These are phyloP conservation scores for Polymyxa betae DNA, from an alignment of 208 protist genomes.

Conservation along the genomic window DNA sequence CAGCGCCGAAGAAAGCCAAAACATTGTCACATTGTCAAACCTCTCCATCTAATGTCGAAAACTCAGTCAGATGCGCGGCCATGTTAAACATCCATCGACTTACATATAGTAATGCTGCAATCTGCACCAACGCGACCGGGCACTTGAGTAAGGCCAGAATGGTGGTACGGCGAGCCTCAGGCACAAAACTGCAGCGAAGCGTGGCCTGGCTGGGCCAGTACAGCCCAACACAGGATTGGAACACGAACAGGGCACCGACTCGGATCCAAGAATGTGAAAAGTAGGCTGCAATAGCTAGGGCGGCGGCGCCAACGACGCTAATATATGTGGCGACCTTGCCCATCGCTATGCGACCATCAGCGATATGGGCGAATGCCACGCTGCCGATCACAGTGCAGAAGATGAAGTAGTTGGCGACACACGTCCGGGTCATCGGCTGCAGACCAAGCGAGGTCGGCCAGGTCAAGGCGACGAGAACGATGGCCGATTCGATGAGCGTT, in stretches of 20 bases:
- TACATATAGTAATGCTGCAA: not conserved
- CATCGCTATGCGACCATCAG: not conserved
- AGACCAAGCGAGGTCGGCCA: not conserved
- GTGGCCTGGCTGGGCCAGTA: not conserved
- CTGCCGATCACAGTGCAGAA: not conserved
- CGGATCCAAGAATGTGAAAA: not conserved
- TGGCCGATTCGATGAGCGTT: not conserved
- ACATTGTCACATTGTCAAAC: not conserved
- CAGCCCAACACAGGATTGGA: not conserved
- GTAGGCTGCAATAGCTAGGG: not conserved
- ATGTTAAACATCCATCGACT: not conserved
- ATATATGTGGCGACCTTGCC: not conserved
- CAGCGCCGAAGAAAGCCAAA: not conserved
- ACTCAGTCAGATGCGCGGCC: not conserved
- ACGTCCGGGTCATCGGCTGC: not conserved
- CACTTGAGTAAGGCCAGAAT: not conserved
- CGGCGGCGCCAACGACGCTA: not conserved
- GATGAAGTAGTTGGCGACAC: not conserved
- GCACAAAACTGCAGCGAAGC: not conserved
- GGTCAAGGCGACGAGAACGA: not conserved
- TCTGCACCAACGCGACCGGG: not conserved
- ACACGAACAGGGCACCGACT: not conserved
- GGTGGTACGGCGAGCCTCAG: not conserved
- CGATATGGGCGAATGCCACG: not conserved
- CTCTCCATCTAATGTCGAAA: not conserved